Percentiles rank a stretch among this genome's conserved stretches.
These are phyloP conservation scores for Boletus reticuloceps DNA, from an alignment of 768 basidiomycete species.

Conservation along the genomic window DNA sequence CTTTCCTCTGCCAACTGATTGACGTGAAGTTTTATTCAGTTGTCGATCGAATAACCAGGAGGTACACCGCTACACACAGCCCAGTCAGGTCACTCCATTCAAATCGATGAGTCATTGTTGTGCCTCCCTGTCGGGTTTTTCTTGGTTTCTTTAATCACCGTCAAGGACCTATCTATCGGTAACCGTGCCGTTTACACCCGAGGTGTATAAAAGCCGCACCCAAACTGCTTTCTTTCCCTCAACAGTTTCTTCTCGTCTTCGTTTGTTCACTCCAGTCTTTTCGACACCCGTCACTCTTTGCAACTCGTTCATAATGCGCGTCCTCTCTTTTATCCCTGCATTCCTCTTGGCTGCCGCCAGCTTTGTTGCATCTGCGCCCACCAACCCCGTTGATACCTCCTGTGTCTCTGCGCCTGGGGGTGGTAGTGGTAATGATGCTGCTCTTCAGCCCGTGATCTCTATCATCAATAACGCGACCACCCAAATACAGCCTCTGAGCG, in stretches of 20 bases:
- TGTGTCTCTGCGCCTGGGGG: conserved; percentile 3
- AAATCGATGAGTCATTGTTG: neutral
- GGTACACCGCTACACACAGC: neutral
- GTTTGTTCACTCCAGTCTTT: neutral
- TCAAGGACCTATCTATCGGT: neutral
- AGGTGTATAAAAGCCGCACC: conserved; percentile 15
- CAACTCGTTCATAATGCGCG: conserved; percentile 11
- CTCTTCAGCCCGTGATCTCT: conserved; percentile 11
- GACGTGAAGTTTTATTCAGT: conserved; percentile 4
- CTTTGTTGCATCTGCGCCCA: conserved; percentile 6
- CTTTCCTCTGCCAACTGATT: neutral
- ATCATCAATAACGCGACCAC: conserved; percentile 13
- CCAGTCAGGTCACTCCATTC: conserved; percentile 13
- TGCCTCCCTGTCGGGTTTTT: neutral
- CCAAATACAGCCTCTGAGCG: conserved; percentile 2
- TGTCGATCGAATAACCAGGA: neutral
- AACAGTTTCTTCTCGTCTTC: conserved; percentile 1
- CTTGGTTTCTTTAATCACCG: neutral
- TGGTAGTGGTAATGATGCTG: conserved; percentile 1
- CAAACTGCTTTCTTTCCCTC: neutral
- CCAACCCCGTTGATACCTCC: neutral
- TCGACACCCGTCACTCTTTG: conserved; percentile 11
- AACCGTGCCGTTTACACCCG: neutral
- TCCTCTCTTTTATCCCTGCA: conserved; percentile 16
- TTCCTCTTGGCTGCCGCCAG: conserved; percentile 6